Evolutionary conservation across 2,329 filamentous ascomycete species (phyloP).

Genomic region (Sporothrix protearum): DNA sequence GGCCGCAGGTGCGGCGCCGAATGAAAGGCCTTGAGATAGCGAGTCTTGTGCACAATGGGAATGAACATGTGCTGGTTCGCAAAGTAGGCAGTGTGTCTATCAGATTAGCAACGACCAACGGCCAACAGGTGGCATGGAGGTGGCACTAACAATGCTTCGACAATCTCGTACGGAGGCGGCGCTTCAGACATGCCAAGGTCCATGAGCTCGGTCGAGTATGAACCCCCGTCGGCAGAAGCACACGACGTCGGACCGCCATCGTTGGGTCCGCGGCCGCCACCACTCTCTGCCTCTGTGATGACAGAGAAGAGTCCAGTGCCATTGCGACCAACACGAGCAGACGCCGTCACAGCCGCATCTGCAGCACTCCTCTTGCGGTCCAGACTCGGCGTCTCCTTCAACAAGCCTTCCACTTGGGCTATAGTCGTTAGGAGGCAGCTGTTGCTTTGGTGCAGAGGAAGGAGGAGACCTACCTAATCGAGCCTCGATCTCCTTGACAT

Average conservation of each 20-base stretch:
- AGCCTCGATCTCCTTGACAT: slow-evolving; percentile 86
- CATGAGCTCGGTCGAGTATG: slow-evolving; percentile 61
- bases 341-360: neutral
- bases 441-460: neutral
- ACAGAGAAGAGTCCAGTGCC: slow-evolving; percentile 4
- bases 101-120: neutral
- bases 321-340: neutral
- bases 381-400: slow-evolving; percentile 56
- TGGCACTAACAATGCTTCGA: slow-evolving; percentile 72
- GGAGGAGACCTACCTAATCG: slow-evolving; percentile 62
- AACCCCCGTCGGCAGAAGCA: neutral
- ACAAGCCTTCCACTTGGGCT: slow-evolving; percentile 79
- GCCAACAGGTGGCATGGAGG: neutral
- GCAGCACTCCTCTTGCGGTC: slow-evolving; percentile 15
- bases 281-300: neutral
- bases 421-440: neutral
- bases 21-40: slow-evolving; percentile 73
- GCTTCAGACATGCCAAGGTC: slow-evolving; percentile 77
- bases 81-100: slow-evolving; percentile 72
- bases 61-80: slow-evolving; percentile 65
- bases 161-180: slow-evolving; percentile 71
- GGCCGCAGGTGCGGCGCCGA: slow-evolving; percentile 69
- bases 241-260: neutral
- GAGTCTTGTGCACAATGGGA: slow-evolving; percentile 73
- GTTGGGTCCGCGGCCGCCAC: neutral